Base-by-base conservation (phyloP, 768 basidiomycete species). In the Mycena albidolilacea region DNA sequence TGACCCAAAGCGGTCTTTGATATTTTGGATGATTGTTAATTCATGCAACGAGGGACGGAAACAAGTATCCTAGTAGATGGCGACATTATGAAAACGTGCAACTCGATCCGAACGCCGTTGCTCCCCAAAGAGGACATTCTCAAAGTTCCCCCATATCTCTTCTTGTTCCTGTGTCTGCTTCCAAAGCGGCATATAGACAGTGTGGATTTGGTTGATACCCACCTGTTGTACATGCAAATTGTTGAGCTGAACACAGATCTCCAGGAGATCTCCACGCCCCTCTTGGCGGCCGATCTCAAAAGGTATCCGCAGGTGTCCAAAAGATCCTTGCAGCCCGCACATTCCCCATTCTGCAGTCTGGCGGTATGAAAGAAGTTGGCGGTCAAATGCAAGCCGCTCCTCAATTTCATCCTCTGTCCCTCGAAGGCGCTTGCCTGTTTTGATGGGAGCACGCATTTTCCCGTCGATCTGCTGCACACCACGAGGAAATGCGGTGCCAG, bases 321-420 rank as follows among this genome's bases (percentile, higher is more conserved):
- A 89, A 1, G 84, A 84, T 14, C 85, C 86, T 70, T 88, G 87
- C 6, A 89, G 64, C 6, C 77, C 71, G 1, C 80, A 79, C 81
- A 85, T 88, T 0, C 88, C 88, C 89, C 87, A 90, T 74, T 90
- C 87, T 9, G 86, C 86, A 0, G 87, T 85, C 75, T 90, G 88
- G 1, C 82, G 76, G 70, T 78, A 88, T 2, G 85, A 86, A 0
- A 89, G 76, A 0, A 89, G 81, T 30, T 30, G 30, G 30, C 30
- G 30, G 30, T 30, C 30, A 30, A 30, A 30, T 30, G 30, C 30
- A 30, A 30, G 30, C 30, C 30, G 30, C 30, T 30, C 30, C 30
- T 30, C 30, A 30, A 30, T 30, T 30, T 30, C 30, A 30, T 30
- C 1, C 30, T 30, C 30, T 30, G 30, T 30, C 30, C 30, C 30